These are phyloP conservation scores for Fusarium abutilonis DNA, from an alignment of 2,329 filamentous ascomycete species.

Conservation along the genomic window DNA sequence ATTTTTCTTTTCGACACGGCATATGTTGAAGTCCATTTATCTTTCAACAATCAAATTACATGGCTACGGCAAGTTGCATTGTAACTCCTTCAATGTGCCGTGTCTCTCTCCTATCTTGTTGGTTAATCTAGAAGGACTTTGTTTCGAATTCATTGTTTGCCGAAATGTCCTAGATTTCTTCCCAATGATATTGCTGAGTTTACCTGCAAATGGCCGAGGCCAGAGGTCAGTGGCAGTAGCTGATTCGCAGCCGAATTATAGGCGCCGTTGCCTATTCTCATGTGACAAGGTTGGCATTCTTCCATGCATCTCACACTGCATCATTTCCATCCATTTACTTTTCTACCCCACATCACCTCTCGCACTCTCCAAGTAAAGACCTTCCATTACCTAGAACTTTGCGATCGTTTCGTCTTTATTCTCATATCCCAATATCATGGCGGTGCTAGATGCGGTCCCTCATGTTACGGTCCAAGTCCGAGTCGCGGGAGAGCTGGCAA, in stretches of 20 bases:
- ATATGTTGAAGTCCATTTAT: too few species aligned
- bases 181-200: background rate
- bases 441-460: slow-evolving; percentile 30
- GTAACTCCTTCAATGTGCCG: background rate
- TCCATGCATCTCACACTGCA: background rate
- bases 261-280: background rate
- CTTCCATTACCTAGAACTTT: too few species aligned
- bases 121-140: background rate
- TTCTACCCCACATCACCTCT: background rate
- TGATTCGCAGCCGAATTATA: background rate
- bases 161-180: background rate
- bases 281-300: background rate
- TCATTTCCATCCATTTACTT: background rate
- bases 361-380: background rate
- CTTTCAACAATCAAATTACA: background rate
- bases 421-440: slow-evolving; percentile 28
- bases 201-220: background rate
- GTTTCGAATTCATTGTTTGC: background rate
- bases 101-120: background rate
- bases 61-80: background rate
- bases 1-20: too few species aligned
- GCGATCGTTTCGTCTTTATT: background rate
- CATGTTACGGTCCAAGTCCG: slow-evolving; percentile 29
- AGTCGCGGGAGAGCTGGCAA: slow-evolving; percentile 33
- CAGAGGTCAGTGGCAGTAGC: background rate